Conservation (phyloP, 176 grass and related monocot genomes). For the maize (Zea mays) region DNA sequence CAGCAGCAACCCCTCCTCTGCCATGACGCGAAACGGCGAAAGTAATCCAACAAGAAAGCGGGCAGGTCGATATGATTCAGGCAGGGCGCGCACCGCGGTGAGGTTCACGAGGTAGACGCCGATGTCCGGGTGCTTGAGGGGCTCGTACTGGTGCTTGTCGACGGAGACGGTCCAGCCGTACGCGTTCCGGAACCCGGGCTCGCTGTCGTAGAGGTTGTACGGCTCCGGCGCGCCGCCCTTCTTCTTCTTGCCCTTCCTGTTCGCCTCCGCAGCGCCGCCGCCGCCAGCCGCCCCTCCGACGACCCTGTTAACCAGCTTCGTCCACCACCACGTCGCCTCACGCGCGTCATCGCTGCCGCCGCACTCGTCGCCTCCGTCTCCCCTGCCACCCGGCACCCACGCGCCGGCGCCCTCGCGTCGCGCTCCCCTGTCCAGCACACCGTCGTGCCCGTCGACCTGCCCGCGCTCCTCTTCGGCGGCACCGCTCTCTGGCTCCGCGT, state of each 20-base stretch:
- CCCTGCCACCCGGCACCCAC: constrained; percentile 25
- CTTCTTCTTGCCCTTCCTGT: constrained; percentile 44
- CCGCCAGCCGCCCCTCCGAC: constrained; percentile 1
- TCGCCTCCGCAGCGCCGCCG: background rate
- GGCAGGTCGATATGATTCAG: background rate
- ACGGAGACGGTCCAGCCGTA: constrained; percentile 78
- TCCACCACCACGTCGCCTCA: constrained; percentile 46
- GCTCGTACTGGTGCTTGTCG: constrained; percentile 62
- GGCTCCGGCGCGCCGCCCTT: constrained; percentile 47
- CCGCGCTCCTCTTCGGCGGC: constrained; percentile 15
- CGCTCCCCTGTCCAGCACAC: background rate
- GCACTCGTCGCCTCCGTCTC: constrained; percentile 21
- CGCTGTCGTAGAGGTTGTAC: constrained; percentile 68
- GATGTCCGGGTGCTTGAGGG: constrained; percentile 63
- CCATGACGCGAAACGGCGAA: too few relatives aligned
- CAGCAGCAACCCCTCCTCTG: too few relatives aligned
- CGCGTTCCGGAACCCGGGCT: constrained; percentile 65
- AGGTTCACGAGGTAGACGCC: constrained; percentile 88
- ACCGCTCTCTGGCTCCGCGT: constrained; percentile 25
- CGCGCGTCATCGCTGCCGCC: background rate
- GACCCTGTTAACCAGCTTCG: constrained; percentile 43
- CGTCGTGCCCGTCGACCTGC: background rate
- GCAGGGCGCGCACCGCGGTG: constrained; percentile 44
- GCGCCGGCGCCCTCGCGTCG: background rate
- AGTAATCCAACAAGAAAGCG: background rate